Evolutionary conservation across 208 protist species (phyloP).

Genomic region (Trypanosoma mega): DNA sequence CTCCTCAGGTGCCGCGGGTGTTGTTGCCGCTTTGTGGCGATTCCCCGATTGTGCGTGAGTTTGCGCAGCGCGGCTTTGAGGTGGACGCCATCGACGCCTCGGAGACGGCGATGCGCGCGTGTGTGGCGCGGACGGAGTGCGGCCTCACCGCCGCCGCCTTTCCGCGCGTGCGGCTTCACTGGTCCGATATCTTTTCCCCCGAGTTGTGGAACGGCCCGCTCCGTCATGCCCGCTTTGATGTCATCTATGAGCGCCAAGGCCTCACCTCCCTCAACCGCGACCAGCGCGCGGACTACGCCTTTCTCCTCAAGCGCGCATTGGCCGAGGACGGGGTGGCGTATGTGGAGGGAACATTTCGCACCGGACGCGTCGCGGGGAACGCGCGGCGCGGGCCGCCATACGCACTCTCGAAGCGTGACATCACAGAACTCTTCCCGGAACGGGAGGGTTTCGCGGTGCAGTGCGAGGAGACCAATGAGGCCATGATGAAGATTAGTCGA

Average conservation of each 20-base stretch:
- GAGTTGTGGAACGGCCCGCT: constrained; percentile 75
- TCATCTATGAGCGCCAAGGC: constrained; percentile 89
- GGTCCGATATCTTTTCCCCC: constrained; percentile 73
- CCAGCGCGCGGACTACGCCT: constrained; percentile 81
- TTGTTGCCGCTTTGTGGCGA: constrained; percentile 90
- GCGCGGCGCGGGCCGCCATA: constrained; percentile 77
- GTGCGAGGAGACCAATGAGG: constrained; percentile 89
- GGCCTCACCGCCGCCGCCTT: constrained; percentile 41
- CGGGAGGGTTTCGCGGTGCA: constrained; percentile 76
- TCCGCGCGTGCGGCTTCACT: constrained; percentile 63
- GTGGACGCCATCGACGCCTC: constrained; percentile 83
- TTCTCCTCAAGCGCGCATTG: constrained; percentile 76
- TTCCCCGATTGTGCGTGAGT: constrained; percentile 72
- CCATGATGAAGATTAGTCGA: constrained; percentile 73
- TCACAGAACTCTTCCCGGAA: constrained; percentile 72
- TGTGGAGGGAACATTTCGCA: constrained; percentile 87
- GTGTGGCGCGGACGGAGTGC: constrained; percentile 60
- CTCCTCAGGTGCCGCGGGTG: constrained; percentile 29
- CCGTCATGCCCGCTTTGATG: constrained; percentile 53
- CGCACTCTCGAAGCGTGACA: constrained; percentile 57
- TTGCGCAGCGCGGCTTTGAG: constrained; percentile 72
- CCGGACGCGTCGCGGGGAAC: constrained; percentile 79
- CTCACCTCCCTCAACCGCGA: constrained; percentile 81
- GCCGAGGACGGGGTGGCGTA: constrained; percentile 86
- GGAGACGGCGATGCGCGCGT: constrained; percentile 72